These are phyloP conservation scores for Candida vartiovaarae DNA, from an alignment of 805 yeast species.

Conservation along the genomic window DNA sequence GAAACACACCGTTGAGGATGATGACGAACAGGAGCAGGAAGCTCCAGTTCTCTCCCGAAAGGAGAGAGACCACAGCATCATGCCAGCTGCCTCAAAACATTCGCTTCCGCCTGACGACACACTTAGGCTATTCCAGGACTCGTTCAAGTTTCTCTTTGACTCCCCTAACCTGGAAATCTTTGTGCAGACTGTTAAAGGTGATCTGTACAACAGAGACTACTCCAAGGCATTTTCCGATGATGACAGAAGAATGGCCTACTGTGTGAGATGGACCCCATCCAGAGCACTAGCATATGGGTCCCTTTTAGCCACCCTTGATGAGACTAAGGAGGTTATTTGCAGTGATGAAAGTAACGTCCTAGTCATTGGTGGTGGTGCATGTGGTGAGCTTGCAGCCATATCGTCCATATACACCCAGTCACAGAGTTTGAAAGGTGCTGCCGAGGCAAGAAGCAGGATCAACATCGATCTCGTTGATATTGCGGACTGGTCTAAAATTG, in stretches of 20 bases:
- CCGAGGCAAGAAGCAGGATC: slow-evolving; percentile 25
- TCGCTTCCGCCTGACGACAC: slow-evolving; percentile 20
- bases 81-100: slow-evolving; percentile 15
- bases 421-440: slow-evolving; percentile 14
- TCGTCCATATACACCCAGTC: slow-evolving; percentile 45
- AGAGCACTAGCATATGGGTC: slow-evolving; percentile 70
- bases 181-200: slow-evolving; percentile 65
- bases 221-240: slow-evolving; percentile 57
- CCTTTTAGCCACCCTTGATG: slow-evolving; percentile 46
- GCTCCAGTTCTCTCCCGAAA: not conserved
- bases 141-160: slow-evolving; percentile 17
- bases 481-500: slow-evolving; percentile 66
- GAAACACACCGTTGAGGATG: slow-evolving; percentile 5
- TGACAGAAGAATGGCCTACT: slow-evolving; percentile 66
- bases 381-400: slow-evolving; percentile 65
- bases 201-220: slow-evolving; percentile 66
- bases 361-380: slow-evolving; percentile 87
- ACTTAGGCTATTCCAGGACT: slow-evolving; percentile 15
- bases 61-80: slow-evolving; percentile 4
- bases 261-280: slow-evolving; percentile 81
- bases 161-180: slow-evolving; percentile 25
- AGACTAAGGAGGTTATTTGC: slow-evolving; percentile 31
- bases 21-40: slow-evolving; percentile 5
- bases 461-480: slow-evolving; percentile 60
- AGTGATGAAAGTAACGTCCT: slow-evolving; percentile 35